Base-by-base conservation (phyloP, 2,329 filamentous ascomycete species). In the Aspergillus quadricinctus region DNA sequence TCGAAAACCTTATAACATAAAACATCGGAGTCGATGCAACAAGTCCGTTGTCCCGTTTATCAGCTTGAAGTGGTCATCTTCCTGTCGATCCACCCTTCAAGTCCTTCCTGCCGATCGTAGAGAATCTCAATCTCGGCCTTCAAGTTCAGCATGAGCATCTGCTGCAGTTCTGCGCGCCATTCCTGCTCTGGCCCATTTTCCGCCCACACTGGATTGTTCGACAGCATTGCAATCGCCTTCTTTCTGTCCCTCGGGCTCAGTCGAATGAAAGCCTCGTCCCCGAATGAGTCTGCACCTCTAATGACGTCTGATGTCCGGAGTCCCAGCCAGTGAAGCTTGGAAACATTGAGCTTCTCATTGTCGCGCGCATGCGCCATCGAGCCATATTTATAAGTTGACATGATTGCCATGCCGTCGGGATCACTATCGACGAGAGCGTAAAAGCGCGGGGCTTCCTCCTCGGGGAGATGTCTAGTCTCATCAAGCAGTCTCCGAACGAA, bases 101-200 rank as follows among this genome's bases (percentile, higher is more conserved):
- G 57, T 3, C 77, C 76, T 17, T 71, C 72, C 1, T 68, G 64
- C 14, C 61, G 60, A 8, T 81, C 77, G 58, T 78, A 77, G 49
- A 84, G 61, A 25, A 80, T 72, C 67, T 88, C 84, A 61, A 85
- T 81, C 65, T 88, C 85, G 7, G 82, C 83, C 65, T 88, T 88
- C 48, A 81, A 60, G 60, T 84, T 83, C 56, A 86, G 64, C 77
- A 86, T 80, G 29, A 88, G 73, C 83, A 88, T 86, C 2, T 69
- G 68, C 66, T 86, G 85, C 61, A 87, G 62, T 65, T 86, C 82
- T 11, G 66, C 64, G 48, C 78, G 76, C 77, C 78, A 80, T 31
- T 72, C 72, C 7, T 61, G 63, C 55, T 82, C 77, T 0, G 72
- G 68, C 0, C 78, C 78, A 55, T 75, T 66, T 49, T 76, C 77